Conservation (phyloP, 306 rosid genomes). For the apple (Malus domestica) region ASM211411v1 NC_041789.1:23600001-23600500, state of each 20-base stretch:
- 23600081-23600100: constrained; percentile 86
- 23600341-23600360: constrained; percentile 68
- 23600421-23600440: constrained; percentile 79
- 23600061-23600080: constrained; percentile 56
- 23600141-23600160: constrained; percentile 3
- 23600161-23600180: constrained; percentile 2
- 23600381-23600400: constrained; percentile 59
- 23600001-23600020: not conserved
- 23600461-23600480: constrained; percentile 57
- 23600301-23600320: constrained; percentile 78
- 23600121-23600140: constrained; percentile 52
- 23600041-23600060: constrained; percentile 9
- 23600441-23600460: constrained; percentile 57
- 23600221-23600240: constrained; percentile 72
- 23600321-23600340: constrained; percentile 84
- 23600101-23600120: constrained; percentile 88
- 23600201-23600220: constrained; percentile 84
- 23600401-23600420: constrained; percentile 80
- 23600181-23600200: constrained; percentile 15
- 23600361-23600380: constrained; percentile 51
- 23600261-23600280: constrained; percentile 44
- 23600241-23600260: constrained; percentile 37
- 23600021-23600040: not conserved
- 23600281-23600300: constrained; percentile 70
- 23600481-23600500: constrained; percentile 60